phyloP scores from a whole-genome alignment of 1,139 yeast species.

The Kurtzmaniella quercitrusa region DNA sequence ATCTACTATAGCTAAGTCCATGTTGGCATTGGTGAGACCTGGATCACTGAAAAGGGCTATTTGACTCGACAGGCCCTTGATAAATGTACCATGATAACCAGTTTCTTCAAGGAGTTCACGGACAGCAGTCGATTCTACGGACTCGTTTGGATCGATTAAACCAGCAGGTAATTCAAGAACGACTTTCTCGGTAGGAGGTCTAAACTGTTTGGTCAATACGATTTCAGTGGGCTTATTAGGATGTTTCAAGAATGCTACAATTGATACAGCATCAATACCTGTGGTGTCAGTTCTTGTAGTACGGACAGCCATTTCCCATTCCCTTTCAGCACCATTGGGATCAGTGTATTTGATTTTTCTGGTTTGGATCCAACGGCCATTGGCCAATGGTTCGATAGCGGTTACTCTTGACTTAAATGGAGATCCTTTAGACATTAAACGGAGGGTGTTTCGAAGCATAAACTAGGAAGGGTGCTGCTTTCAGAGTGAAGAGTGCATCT shows the following conservation, averaged over 20 bases:
- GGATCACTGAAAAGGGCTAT: conserved; percentile 73
- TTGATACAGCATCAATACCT: conserved; percentile 84
- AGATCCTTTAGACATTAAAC: conserved; percentile 18
- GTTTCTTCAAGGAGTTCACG: conserved; percentile 91
- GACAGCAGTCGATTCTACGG: conserved; percentile 73
- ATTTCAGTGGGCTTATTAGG: conserved; percentile 46
- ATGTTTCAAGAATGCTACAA: conserved; percentile 63
- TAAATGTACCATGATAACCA: conserved; percentile 70
- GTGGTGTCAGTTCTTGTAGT: conserved; percentile 68
- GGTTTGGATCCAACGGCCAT: conserved; percentile 46
- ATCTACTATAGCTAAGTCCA: conserved; percentile 73
- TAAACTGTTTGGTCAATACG: conserved; percentile 78
- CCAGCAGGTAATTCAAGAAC: conserved; percentile 97
- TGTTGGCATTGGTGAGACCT: conserved; percentile 87
- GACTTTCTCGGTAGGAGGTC: conserved; percentile 88
- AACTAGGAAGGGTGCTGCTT: background rate
- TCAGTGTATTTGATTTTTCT: conserved; percentile 63
- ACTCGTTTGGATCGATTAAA: conserved; percentile 77
- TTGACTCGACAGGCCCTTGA: conserved; percentile 40
- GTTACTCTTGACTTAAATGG: conserved; percentile 33
- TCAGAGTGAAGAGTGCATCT: too few relatives aligned
- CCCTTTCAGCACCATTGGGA: conserved; percentile 61
- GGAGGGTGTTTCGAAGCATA: background rate
- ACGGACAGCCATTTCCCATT: conserved; percentile 91
- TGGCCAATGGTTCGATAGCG: conserved; percentile 24